Base-by-base conservation (phyloP, 2,329 filamentous ascomycete species). In the Penicillium brevicompactum region DNA sequence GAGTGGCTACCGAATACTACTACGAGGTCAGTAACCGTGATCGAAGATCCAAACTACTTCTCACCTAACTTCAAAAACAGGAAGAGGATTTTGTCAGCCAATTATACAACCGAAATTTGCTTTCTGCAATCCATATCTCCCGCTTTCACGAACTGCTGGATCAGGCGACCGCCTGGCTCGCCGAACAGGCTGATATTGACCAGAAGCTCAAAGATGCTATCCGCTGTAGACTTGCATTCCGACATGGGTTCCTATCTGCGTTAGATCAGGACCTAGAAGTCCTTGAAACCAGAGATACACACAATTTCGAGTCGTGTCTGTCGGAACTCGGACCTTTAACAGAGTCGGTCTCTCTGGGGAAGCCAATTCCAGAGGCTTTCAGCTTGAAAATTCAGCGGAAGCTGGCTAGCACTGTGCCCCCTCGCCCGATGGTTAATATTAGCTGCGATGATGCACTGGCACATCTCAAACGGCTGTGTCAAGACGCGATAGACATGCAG, bases 11-110 rank as follows among this genome's bases (percentile, higher is more conserved):
- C n/a, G 90, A 96, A 70, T 88, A 95, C 64, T 97, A 88, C 70
- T 97, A 93, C 66, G 94, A 99, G 82, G 90, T 90, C 72, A 60
- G 78, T 70, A 30, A 30, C 18, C 16, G 41, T 24, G 22, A 43
- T 42, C 27, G 2, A 40, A 41, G 16, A 57, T 16, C 9, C 13
- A 32, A 31, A 46, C 30, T 30, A 16, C 32, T 46, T 47, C 67
- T 68, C 58, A 66, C 52, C 14, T 47, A 4, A n/a, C 42, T n/a
- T 9, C 45, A 21, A 41, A 13, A 51, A 43, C 62, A 93, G 87
- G 94, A 99, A 75, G 94, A 99, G 74, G 94, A 99, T 68, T 97
- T 99, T 70, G 91, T 95, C 18, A 92, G 91, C 6, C 92, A 96
- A 71, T 89, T 92, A 0, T 97, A 94, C 70, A 89, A 92, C 63